phyloP scores from a whole-genome alignment of 129 eudicot genomes.

The Saussurea involucrata region DNA sequence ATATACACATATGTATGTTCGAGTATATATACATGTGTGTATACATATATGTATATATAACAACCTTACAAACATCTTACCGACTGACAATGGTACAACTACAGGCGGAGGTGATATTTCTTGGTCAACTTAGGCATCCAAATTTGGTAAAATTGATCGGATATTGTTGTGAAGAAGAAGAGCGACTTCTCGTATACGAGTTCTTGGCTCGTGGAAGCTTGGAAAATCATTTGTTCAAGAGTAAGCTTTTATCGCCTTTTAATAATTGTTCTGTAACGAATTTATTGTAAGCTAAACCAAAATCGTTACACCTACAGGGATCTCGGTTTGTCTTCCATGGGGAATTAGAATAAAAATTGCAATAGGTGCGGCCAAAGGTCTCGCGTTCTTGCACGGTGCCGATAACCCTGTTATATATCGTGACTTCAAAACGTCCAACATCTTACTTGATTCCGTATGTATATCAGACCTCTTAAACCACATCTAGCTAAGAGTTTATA shows the following conservation, averaged over 20 bases:
- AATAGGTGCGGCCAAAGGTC: conserved; percentile 92
- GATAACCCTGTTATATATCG: conserved; percentile 93
- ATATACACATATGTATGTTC: no score
- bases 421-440: conserved; percentile 92
- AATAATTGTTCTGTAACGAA: background rate
- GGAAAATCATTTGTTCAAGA: conserved; percentile 88
- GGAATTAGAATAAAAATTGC: conserved; percentile 83
- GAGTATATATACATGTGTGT: background rate
- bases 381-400: conserved; percentile 92
- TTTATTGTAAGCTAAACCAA: background rate
- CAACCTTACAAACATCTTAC: background rate
- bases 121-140: conserved; percentile 86
- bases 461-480: background rate
- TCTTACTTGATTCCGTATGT: conserved; percentile 87
- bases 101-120: conserved; percentile 93
- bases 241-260: conserved; percentile 33
- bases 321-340: conserved; percentile 85
- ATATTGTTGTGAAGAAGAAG: conserved; percentile 93
- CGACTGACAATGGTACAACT: background rate
- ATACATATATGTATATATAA: background rate
- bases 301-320: conserved; percentile 33
- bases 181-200: conserved; percentile 85
- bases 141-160: conserved; percentile 89
- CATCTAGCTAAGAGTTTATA: background rate
- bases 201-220: conserved; percentile 98